These are phyloP conservation scores for Chenopodium album DNA, from an alignment of 148 eudicot species.

Conservation along the genomic window DNA sequence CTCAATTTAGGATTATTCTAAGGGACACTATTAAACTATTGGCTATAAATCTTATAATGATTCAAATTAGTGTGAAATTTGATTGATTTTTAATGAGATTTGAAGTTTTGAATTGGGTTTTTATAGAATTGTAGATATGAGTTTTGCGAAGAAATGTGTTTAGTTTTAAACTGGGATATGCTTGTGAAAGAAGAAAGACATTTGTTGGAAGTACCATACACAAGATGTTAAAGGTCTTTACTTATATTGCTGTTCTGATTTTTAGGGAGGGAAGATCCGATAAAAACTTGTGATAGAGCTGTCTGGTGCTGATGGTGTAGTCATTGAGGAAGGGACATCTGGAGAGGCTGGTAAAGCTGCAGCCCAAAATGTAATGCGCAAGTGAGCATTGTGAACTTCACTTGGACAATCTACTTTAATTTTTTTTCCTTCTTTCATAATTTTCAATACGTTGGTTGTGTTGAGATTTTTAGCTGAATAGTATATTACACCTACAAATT, in stretches of 20 bases:
- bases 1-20: too few species aligned
- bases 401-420: background rate
- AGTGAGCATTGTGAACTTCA: conserved; percentile 36
- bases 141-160: too few species aligned
- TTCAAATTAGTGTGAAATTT: too few species aligned
- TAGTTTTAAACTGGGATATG: too few species aligned
- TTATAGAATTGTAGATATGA: too few species aligned
- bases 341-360: conserved; percentile 92
- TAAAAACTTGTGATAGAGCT: conserved; percentile 80
- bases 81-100: too few species aligned
- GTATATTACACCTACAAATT: conserved; percentile 8
- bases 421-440: background rate
- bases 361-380: conserved; percentile 95
- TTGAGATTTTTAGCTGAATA: conserved; percentile 5
- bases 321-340: conserved; percentile 86
- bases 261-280: conserved; percentile 97
- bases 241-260: background rate
- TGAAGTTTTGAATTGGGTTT: too few species aligned
- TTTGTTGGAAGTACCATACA: background rate
- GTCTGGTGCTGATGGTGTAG: conserved; percentile 60
- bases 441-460: background rate
- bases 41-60: too few species aligned
- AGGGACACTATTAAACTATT: too few species aligned
- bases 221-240: background rate
- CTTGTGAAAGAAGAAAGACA: too few species aligned